A percentile compares a stretch with the other conserved stretches of the same genome.
These are phyloP conservation scores for Plenodomus lindquistii DNA, from an alignment of 2,329 filamentous ascomycete genomes.

Conservation along the genomic window DNA sequence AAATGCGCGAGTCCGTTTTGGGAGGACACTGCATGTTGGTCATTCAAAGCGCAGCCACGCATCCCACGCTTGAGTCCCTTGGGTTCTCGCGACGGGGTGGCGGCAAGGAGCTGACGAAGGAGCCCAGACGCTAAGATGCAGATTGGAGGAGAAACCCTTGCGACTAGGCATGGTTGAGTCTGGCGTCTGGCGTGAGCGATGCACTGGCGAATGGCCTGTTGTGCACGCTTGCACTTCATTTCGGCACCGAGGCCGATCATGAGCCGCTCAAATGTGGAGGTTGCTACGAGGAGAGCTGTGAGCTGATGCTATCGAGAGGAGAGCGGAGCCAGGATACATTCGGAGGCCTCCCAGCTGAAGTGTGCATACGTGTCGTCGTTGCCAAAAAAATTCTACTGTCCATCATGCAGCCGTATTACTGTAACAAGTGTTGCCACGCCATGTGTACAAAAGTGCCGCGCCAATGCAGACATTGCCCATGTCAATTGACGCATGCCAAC, in stretches of 20 bases:
- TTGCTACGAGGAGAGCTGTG: constrained; percentile 14
- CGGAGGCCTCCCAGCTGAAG: constrained; percentile 9
- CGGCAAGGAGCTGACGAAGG: constrained; percentile 1
- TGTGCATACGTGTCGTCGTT: constrained; percentile 33
- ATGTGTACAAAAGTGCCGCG: constrained; percentile 27
- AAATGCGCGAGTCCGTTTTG: constrained; percentile 17
- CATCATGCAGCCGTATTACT: constrained; percentile 5
- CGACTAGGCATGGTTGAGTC: neutral
- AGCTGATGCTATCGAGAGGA: constrained; percentile 15
- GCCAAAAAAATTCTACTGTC: constrained; percentile 15
- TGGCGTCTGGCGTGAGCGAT: neutral
- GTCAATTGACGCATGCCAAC: neutral
- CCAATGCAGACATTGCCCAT: constrained; percentile 13
- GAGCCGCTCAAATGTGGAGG: constrained; percentile 8
- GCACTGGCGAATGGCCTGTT: neutral
- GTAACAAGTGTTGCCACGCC: constrained; percentile 22
- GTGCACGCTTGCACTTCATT: constrained; percentile 9
- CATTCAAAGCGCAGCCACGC: constrained; percentile 1
- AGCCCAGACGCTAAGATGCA: neutral
- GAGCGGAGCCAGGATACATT: neutral
- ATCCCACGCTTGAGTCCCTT: constrained; percentile 2
- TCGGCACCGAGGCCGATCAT: constrained; percentile 19
- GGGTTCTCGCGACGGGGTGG: constrained; percentile 2
- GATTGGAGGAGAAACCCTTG: constrained; percentile 24
- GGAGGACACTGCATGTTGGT: constrained; percentile 17